Conservation (phyloP, 306 rosid species). For the Senna siamea region DNA sequence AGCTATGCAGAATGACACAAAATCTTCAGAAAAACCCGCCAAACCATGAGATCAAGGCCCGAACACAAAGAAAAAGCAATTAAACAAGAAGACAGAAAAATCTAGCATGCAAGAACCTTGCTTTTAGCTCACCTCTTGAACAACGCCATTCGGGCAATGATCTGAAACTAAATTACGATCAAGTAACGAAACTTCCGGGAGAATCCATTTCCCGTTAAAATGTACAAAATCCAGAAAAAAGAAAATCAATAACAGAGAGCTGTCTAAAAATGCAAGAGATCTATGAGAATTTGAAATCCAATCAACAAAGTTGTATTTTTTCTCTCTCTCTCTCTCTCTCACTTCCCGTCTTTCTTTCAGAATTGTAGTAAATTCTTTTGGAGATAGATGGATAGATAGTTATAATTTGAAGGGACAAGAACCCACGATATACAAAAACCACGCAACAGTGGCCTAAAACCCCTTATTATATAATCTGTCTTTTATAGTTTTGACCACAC, state of each 20-base stretch:
- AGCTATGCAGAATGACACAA: conserved; percentile 30
- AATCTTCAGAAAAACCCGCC: conserved; percentile 24
- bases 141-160: conserved; percentile 42
- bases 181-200: conserved; percentile 41
- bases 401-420: conserved; percentile 44
- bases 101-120: conserved; percentile 33
- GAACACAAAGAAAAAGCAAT: not conserved
- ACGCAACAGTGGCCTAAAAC: conserved; percentile 76
- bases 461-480: conserved; percentile 45
- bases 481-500: conserved; percentile 59
- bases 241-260: conserved; percentile 14
- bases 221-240: conserved; percentile 16
- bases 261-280: conserved; percentile 48
- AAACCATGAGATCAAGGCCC: conserved; percentile 37
- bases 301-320: conserved; percentile 27
- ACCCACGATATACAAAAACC: conserved; percentile 54
- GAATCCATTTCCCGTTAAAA: conserved; percentile 24
- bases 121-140: conserved; percentile 53
- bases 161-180: conserved; percentile 40
- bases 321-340: not conserved
- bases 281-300: conserved; percentile 41
- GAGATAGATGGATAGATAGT: conserved; percentile 39
- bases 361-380: conserved; percentile 11
- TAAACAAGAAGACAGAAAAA: not conserved
- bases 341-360: not conserved